Base-by-base conservation (phyloP, 192 early-diverging fungal genomes). In the Spizellomyces punctatus region DNA sequence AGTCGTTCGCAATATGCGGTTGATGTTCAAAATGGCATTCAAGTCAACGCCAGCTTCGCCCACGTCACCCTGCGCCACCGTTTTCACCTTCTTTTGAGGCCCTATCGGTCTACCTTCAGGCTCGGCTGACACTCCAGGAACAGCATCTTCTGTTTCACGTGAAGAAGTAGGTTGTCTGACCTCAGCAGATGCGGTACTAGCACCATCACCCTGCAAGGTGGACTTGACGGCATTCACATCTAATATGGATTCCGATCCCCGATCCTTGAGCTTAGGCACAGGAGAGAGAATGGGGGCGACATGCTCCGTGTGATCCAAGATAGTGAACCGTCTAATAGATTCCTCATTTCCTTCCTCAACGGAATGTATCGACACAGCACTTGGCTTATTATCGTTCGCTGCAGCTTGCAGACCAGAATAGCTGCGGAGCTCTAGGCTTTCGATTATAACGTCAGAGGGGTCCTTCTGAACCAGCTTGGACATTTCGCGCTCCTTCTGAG, bases 401-500 rank as follows among this genome's bases (percentile, higher is more conserved):
- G 27, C 27, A 36, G 27, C 27, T 36, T 36, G 27, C 1, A 36
- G 27, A 42, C 6, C 59, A 17, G 22, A 6, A 42, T 27, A 61
- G 22, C 21, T 41, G 14, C 64, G 52, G 9, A 74, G 44, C 16
- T 56, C 72, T 8, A 66, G 22, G 41, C 64, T 50, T 58, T 67
- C 55, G n/a, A 67, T 60, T 45, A 74, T 57, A 59, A 74, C 44
- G 6, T 58, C 58, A 22, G 64, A 66, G 10, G 72, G 65, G 14
- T 58, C 44, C 46, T 59, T 56, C 10, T 17, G 72, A n/a, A 43
- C 43, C 7, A 41, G n/a, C 8, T 60, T 55, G 8, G 44, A 16
- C 8, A 17, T 14, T 8, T 58, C 10, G 10, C 72, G 64, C 48
- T 74, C 72, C n/a, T 43, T 22, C 44, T 22, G 45, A 19, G 72